These are phyloP conservation scores for Macrolepiota fuliginosa DNA, from an alignment of 768 basidiomycete genomes.

Conservation along the genomic window DNA sequence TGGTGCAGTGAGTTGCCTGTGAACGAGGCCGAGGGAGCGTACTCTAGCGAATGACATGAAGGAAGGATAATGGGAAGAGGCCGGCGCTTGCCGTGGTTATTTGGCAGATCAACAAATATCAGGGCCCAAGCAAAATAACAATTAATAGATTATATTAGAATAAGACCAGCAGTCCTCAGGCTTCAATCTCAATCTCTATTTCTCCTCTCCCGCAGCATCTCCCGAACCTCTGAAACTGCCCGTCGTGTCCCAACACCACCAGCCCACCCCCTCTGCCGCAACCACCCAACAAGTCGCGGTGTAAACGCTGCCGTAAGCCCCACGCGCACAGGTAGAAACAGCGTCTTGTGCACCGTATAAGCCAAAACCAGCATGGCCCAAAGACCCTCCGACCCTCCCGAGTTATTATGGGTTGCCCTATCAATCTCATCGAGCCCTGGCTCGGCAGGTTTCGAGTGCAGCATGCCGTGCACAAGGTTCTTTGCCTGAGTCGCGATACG, in stretches of 20 bases:
- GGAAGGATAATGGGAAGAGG: not conserved
- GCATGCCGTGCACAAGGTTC: constrained; percentile 37
- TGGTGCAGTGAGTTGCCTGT: not conserved
- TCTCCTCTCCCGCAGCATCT: constrained; percentile 39
- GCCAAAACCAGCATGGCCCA: constrained; percentile 93
- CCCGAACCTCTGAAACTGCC: constrained; percentile 54
- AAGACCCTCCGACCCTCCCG: constrained; percentile 63
- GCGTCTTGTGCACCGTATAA: constrained; percentile 94
- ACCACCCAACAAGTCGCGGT: constrained; percentile 82
- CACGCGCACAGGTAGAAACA: constrained; percentile 85
- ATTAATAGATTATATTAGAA: not conserved
- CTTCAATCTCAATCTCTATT: constrained; percentile 17
- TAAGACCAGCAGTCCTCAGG: not conserved
- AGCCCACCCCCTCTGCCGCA: constrained; percentile 79
- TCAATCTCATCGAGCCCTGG: constrained; percentile 69
- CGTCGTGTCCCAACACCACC: constrained; percentile 67
- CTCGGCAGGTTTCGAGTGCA: constrained; percentile 57
- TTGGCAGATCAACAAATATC: constrained; percentile 4
- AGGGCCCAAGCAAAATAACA: not conserved
- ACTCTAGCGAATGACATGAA: constrained; percentile 6
- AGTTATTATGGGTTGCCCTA: constrained; percentile 25
- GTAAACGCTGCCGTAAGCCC: constrained; percentile 87
- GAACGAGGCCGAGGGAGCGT: constrained; percentile 1
- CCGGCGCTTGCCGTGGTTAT: constrained; percentile 8
- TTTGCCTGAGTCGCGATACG: constrained; percentile 60